A percentile compares a stretch with the other conserved stretches of the same genome.
Evolutionary conservation across 2,329 filamentous ascomycete genomes (phyloP).

Genomic region (Sarocladium brachiariae): DNA sequence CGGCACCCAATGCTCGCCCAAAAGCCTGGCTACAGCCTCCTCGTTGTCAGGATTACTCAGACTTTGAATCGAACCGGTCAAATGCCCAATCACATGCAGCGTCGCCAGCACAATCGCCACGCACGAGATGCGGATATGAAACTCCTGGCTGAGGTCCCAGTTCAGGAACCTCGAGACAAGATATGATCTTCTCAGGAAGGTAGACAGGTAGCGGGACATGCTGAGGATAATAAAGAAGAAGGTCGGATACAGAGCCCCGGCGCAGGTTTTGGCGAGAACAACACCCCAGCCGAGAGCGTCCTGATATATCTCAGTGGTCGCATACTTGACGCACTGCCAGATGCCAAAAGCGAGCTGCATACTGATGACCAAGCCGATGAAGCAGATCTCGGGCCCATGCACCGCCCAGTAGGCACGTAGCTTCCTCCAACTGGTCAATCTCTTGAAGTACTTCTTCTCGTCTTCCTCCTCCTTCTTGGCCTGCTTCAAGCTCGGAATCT

Average conservation of each 20-base stretch:
- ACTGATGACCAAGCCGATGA: constrained; percentile 38
- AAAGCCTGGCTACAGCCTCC: constrained; percentile 33
- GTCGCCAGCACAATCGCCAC: constrained; percentile 43
- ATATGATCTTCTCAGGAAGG: constrained; percentile 43
- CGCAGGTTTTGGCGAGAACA: constrained; percentile 46
- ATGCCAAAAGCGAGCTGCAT: constrained; percentile 44
- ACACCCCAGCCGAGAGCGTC: constrained; percentile 49
- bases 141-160: constrained; percentile 48
- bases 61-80: constrained; percentile 44
- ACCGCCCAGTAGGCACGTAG: constrained; percentile 49
- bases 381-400: constrained; percentile 43
- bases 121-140: constrained; percentile 49
- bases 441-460: constrained; percentile 36
- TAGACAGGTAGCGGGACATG: constrained; percentile 51
- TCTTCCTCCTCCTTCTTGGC: constrained; percentile 38
- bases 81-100: constrained; percentile 46
- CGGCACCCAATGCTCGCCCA: constrained; percentile 37
- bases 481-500: constrained; percentile 40
- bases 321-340: constrained; percentile 50
- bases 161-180: constrained; percentile 48
- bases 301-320: constrained; percentile 34
- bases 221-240: constrained; percentile 52
- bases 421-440: constrained; percentile 37
- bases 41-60: constrained; percentile 39
- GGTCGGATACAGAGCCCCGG: constrained; percentile 49